Percentiles rank a stretch among this genome's conserved stretches.
These are phyloP conservation scores for Nicotiana undulata DNA, from an alignment of 257 asterid species.

Conservation along the genomic window DNA sequence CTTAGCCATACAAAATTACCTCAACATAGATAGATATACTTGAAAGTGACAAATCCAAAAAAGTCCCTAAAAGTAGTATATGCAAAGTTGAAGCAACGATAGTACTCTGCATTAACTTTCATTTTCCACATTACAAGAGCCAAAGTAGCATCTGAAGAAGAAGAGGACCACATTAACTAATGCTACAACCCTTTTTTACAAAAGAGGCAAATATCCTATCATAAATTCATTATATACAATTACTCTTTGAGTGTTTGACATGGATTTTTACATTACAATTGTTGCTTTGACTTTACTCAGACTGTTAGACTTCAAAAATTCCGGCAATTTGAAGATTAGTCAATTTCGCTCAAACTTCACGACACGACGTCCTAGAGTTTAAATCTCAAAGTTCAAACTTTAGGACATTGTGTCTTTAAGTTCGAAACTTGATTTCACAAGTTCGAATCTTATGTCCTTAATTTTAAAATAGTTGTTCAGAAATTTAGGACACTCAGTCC, in stretches of 20 bases:
- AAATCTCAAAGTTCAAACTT: no score
- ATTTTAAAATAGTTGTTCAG: no score
- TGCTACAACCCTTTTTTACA: conserved; percentile 1
- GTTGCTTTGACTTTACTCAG: neutral
- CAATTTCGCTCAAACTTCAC: no score
- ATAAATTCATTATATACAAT: neutral
- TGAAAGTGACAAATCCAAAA: conserved; percentile 3
- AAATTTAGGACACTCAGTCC: no score
- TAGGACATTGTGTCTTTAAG: no score
- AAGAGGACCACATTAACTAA: conserved; percentile 17
- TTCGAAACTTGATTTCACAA: no score
- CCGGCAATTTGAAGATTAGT: neutral
- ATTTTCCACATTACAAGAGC: neutral
- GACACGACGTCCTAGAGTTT: no score
- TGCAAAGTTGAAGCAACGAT: neutral
- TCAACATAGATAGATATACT: neutral
- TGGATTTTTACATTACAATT: neutral
- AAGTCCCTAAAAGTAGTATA: neutral
- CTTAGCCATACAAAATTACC: neutral
- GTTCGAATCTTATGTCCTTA: no score
- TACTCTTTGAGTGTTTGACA: neutral
- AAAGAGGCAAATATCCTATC: neutral
- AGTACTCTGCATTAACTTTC: neutral
- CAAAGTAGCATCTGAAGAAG: neutral
- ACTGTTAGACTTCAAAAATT: neutral